Base-by-base conservation (phyloP, 495 filamentous ascomycete species). In the Cenococcum geophilum region DNA sequence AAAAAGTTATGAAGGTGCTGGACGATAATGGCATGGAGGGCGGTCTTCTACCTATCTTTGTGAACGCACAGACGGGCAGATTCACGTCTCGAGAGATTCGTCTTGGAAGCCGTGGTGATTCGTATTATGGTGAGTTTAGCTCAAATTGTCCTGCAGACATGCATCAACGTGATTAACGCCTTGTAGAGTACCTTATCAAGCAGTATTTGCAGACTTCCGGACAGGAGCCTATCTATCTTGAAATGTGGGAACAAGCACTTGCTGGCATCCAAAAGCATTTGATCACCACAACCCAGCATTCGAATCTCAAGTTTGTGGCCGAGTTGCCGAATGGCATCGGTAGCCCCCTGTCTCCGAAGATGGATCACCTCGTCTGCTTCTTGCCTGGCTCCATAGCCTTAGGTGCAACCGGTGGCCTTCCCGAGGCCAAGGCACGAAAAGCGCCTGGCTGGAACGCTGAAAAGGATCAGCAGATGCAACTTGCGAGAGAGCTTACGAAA, bases 321-420 rank as follows among this genome's bases (percentile, higher is more conserved):
- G 92, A 97, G 71, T 83, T 89, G 20, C 91, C 88, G 0, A 73
- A 75, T 34, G 92, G 92, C 11, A 76, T 97, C 18, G 69, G 79
- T 27, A 73, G 77, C 1, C 49, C 71, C 0, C 68, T 95, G 9
- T 82, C 79, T 0, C 87, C 91, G 21, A 96, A 96, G 75, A 96
- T 97, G 92, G 92, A 96, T 69, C 92, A 97, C 70, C 78, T 96
- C 12, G 91, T 91, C 43, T 96, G 92, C 76, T 97, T 96, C 78
- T 86, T 96, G 80, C 91, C 92, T 0, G 92, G 92, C 32, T 92
- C 91, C 11, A 91, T 96, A 65, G 92, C 91, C 0, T 83, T 96
- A 1, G 91, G 84, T 9, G 88, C 83, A 4, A 97, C 92, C 0
- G 87, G 83, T n/a, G 92, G 92, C 0, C 67, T 83, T 48, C 82